A percentile compares a stretch with the other conserved stretches of the same genome.
Conservation (phyloP, 164 flowering plant genomes). For the Pachysandra terminalis region DNA sequence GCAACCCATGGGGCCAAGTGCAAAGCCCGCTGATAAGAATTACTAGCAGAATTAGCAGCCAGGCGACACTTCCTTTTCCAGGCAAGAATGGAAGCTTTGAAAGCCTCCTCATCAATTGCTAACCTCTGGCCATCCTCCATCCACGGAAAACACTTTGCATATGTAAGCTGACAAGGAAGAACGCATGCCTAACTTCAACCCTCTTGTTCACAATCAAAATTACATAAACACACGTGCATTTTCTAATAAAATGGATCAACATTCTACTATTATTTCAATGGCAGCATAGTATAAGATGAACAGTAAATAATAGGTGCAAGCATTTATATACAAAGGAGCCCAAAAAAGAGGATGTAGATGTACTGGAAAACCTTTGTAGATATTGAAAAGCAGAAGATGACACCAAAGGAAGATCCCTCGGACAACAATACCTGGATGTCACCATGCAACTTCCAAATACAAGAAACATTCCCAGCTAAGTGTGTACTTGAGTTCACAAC, state of each 20-base stretch:
- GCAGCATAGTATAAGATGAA: not conserved
- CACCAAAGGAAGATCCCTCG: not conserved
- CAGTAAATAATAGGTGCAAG: not conserved
- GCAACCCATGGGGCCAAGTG: constrained; percentile 94
- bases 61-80: constrained; percentile 57
- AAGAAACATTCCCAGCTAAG: constrained; percentile 44
- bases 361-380: not conserved
- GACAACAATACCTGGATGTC: constrained; percentile 54
- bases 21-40: constrained; percentile 82
- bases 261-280: not conserved
- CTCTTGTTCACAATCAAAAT: too few species aligned
- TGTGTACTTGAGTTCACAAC: constrained; percentile 31
- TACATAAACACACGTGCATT: too few species aligned
- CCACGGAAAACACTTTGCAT: constrained; percentile 90
- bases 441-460: constrained; percentile 70
- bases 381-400: not conserved
- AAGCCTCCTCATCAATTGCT: constrained; percentile 39
- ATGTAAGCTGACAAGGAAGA: constrained; percentile 44
- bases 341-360: not conserved
- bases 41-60: constrained; percentile 57
- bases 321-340: not conserved
- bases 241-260: too few species aligned
- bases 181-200: not conserved
- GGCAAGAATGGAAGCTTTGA: constrained; percentile 42
- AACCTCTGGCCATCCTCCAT: constrained; percentile 25